Conservation (phyloP, 805 yeast genomes). For the Komagataella ulmi region DNA sequence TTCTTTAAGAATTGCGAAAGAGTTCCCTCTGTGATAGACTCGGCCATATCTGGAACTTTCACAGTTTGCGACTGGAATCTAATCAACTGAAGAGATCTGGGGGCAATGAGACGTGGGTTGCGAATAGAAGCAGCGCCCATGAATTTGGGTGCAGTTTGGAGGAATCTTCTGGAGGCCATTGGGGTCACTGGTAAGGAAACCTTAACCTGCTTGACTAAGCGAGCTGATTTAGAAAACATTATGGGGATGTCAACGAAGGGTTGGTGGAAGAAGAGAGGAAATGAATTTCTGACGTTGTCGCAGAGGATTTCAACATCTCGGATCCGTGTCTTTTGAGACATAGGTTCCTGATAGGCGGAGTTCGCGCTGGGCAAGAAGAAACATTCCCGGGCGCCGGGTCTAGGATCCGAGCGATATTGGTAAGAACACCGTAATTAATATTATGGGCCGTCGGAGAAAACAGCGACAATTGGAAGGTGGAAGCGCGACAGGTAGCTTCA, state of each 20-base stretch:
- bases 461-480: neutral
- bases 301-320: neutral
- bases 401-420: neutral
- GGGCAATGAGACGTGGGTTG: neutral
- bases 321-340: neutral
- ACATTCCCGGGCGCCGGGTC: neutral
- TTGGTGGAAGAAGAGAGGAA: neutral
- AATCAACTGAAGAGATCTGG: neutral
- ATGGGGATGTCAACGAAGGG: neutral
- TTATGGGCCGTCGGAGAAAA: neutral
- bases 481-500: neutral
- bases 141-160: neutral
- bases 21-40: conserved; percentile 95
- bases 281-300: neutral
- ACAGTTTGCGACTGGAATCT: conserved; percentile 33
- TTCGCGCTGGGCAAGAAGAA: neutral
- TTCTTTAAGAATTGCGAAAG: conserved; percentile 51
- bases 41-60: conserved; percentile 97
- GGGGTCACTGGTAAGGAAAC: neutral
- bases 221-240: neutral
- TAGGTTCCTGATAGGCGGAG: neutral
- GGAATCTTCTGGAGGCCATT: neutral
- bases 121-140: neutral
- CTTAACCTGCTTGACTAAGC: neutral
- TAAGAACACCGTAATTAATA: neutral